Conservation (phyloP, 2,329 filamentous ascomycete species). For the Stachybotrys echinatus region DNA sequence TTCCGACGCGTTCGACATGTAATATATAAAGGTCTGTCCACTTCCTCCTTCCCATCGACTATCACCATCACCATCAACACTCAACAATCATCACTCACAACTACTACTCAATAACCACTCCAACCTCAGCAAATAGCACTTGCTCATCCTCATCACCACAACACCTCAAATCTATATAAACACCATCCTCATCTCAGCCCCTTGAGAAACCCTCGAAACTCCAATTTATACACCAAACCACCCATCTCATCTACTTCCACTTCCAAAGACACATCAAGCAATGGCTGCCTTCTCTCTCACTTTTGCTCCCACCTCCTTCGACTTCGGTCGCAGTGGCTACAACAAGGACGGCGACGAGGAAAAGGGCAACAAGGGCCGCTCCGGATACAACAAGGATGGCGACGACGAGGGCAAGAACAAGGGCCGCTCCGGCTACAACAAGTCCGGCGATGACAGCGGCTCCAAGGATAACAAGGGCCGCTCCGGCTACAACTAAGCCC, state of each 20-base stretch:
- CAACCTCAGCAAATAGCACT: constrained; percentile 3
- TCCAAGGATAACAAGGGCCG: constrained; percentile 30
- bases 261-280: constrained; percentile 10
- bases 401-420: constrained; percentile 23
- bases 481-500: constrained; percentile 41
- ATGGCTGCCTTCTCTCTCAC: constrained; percentile 23
- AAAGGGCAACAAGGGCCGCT: constrained; percentile 26
- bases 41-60: background rate
- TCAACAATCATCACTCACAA: constrained; percentile 2
- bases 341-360: constrained; percentile 26
- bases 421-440: constrained; percentile 37
- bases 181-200: background rate
- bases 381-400: constrained; percentile 29
- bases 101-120: constrained; percentile 1
- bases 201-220: background rate
- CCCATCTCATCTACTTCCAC: constrained; percentile 4
- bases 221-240: background rate
- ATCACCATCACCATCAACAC: constrained; percentile 7
- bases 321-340: constrained; percentile 38
- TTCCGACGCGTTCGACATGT: background rate
- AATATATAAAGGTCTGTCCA: background rate
- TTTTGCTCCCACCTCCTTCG: constrained; percentile 18
- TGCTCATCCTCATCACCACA: constrained; percentile 1
- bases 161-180: background rate
- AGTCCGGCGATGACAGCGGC: constrained; percentile 24